A percentile compares a stretch with the other conserved stretches of the same genome.
These are phyloP conservation scores for Arthrinium phaeospermum DNA, from an alignment of 2,329 filamentous ascomycete species.

Conservation along the genomic window DNA sequence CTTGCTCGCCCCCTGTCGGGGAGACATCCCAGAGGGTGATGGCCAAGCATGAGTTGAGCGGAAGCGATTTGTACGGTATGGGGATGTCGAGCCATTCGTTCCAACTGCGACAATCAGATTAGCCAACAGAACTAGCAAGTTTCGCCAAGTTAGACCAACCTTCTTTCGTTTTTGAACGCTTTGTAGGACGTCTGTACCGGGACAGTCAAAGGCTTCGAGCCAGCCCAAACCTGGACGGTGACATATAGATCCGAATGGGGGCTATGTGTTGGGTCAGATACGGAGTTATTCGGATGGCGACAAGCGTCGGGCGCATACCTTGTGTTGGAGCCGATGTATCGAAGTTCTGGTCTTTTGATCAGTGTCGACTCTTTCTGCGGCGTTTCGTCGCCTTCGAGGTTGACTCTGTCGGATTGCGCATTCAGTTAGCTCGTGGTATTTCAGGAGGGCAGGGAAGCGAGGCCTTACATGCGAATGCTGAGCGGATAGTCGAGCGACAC, in stretches of 20 bases:
- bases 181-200: slow-evolving; percentile 93
- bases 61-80: slow-evolving; percentile 81
- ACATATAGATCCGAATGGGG: slow-evolving; percentile 88
- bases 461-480: slow-evolving; percentile 66
- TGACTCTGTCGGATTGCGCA: slow-evolving; percentile 45
- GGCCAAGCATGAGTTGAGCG: slow-evolving; percentile 81
- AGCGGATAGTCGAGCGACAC: slow-evolving; percentile 79
- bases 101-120: slow-evolving; percentile 62
- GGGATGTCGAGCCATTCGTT: slow-evolving; percentile 96
- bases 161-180: slow-evolving; percentile 77
- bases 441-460: slow-evolving; percentile 26
- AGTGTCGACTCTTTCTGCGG: slow-evolving; percentile 79
- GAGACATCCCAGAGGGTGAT: slow-evolving; percentile 96
- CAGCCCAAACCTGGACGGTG: slow-evolving; percentile 91
- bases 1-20: slow-evolving; percentile 72
- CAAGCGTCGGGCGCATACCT: slow-evolving; percentile 55
- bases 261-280: slow-evolving; percentile 50
- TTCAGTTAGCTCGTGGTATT: background rate
- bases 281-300: slow-evolving; percentile 19
- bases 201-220: slow-evolving; percentile 92
- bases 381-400: slow-evolving; percentile 75
- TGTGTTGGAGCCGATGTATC: slow-evolving; percentile 85
- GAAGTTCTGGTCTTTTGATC: slow-evolving; percentile 77
- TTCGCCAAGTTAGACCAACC: slow-evolving; percentile 43
- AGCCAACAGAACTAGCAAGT: background rate